Evolutionary conservation across 192 early-diverging fungal genomes (phyloP).

Genomic region (Coemansia sp.): DNA sequence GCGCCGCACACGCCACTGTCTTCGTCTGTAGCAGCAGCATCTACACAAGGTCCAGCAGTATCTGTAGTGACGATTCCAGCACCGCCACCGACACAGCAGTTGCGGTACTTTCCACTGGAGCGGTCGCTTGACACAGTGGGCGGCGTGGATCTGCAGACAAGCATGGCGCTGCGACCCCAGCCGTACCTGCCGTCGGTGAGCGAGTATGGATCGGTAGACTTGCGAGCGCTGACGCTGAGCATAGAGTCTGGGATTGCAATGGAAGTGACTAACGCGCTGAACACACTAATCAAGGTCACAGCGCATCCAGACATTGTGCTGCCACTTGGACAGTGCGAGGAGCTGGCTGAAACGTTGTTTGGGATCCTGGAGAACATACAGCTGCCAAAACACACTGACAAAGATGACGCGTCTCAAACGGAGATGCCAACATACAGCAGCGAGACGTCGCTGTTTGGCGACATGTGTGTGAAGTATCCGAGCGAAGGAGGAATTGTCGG

Average conservation of each 20-base stretch:
- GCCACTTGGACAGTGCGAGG: slow-evolving; percentile 61
- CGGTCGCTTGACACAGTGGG: slow-evolving; percentile 75
- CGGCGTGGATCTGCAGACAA: slow-evolving; percentile 68
- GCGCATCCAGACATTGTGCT: slow-evolving; percentile 56
- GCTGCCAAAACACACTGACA: neutral
- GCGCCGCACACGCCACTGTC: slow-evolving; percentile 4
- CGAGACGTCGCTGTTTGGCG: slow-evolving; percentile 29
- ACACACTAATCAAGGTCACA: slow-evolving; percentile 65
- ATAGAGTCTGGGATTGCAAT: slow-evolving; percentile 73
- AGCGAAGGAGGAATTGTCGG: slow-evolving; percentile 31
- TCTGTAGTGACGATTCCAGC: slow-evolving; percentile 16
- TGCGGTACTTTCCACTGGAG: slow-evolving; percentile 49
- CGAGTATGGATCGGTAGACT: slow-evolving; percentile 64
- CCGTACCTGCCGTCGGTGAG: slow-evolving; percentile 48
- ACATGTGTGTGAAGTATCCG: slow-evolving; percentile 13
- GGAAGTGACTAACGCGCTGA: slow-evolving; percentile 74
- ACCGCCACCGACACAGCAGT: slow-evolving; percentile 20
- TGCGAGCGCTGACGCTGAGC: slow-evolving; percentile 76
- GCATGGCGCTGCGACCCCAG: slow-evolving; percentile 57
- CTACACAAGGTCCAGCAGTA: neutral
- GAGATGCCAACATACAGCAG: slow-evolving; percentile 26
- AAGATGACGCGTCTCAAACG: neutral
- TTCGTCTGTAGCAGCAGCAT: neutral
- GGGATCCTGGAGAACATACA: slow-evolving; percentile 58
- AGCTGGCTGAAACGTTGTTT: slow-evolving; percentile 66